phyloP scores from a whole-genome alignment of 2,329 filamentous ascomycete species.

The Cladophialophora exuberans region DNA sequence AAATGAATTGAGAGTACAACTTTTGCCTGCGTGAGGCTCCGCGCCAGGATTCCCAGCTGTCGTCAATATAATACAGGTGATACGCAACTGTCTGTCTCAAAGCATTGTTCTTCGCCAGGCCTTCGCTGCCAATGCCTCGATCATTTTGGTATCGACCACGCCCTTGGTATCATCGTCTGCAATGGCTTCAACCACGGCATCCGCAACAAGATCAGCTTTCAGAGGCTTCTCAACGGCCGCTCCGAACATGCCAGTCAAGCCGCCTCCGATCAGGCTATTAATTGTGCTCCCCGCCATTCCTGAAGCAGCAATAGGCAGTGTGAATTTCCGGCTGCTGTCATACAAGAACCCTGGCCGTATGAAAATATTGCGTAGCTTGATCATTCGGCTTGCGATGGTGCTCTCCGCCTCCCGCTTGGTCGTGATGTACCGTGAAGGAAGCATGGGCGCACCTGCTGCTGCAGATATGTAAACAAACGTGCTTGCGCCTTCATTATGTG shows the following conservation, averaged over 20 bases:
- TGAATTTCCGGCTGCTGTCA: conserved; percentile 78
- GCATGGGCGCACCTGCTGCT: conserved; percentile 78
- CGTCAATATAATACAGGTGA: conserved; percentile 13
- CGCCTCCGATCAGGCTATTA: conserved; percentile 76
- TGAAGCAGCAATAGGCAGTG: conserved; percentile 79
- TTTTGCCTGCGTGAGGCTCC: no score
- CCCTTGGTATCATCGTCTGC: conserved; percentile 73
- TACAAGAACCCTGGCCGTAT: conserved; percentile 87
- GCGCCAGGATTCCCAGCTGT: no score
- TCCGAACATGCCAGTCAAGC: conserved; percentile 76
- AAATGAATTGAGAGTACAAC: conserved; percentile 1
- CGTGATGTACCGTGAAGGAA: conserved; percentile 82
- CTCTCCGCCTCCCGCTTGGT: conserved; percentile 92
- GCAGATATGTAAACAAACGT: conserved; percentile 90
- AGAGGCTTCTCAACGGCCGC: conserved; percentile 83
- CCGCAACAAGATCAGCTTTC: conserved; percentile 82
- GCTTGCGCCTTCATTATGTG: conserved; percentile 64
- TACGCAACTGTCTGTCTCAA: conserved; percentile 43
- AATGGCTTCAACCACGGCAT: conserved; percentile 87
- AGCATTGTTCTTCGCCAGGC: conserved; percentile 92
- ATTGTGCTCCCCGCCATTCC: conserved; percentile 74
- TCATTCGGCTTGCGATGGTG: conserved; percentile 72
- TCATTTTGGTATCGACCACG: conserved; percentile 74
- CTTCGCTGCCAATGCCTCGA: conserved; percentile 78
- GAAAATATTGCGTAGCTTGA: conserved; percentile 77